Base-by-base conservation (phyloP, 805 yeast genomes). In the Ogataea sp. region DNA sequence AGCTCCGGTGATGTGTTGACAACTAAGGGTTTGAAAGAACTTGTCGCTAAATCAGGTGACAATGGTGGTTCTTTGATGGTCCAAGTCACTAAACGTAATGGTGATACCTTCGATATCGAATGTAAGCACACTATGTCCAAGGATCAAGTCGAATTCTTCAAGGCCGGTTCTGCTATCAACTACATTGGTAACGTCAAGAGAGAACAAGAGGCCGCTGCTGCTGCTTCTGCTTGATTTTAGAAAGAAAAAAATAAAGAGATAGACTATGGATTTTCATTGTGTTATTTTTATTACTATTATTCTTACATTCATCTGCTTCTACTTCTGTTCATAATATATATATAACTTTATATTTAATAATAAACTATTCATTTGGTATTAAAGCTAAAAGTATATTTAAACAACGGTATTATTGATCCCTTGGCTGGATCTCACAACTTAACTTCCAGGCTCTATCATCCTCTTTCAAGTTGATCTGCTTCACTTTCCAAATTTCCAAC, bases 121-220 rank as follows among this genome's bases (percentile, higher is more conserved):
- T 76, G 93, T 52, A 88, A 80, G 64, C 98, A 93, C 64, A 90
- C 97, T 36, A 89, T 93, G 97, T 88, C 97, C 17, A 78, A 77
- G 59, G 98, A 93, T 64, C 98, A 93, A 70, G 71, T 93, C 39
- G 94, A 84, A 47, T 93, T 90, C 67, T 93, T 93, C 78, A 88
- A 80, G 62, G 96, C 97, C 29, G 98, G 98, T 39, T 84, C 95
- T 40, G 98, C 98, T 25, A 88, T 93, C 57, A 93, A 93, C 64
- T 78, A 77, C 65, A 93, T 93, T 37, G 65, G 67, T 36, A 49
- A 57, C 42, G 49, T 54, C 27, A 60, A 52, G 41, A 51, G 50
- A 38, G 46, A 41, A 35, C 33, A 36, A 14, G 36, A 34, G 21
- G 29, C 35, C 10, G 26, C 35, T 32, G 33, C 29, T 6, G 29